Conservation (phyloP, 2,329 filamentous ascomycete genomes). For the Pseudocercospora pini-densiflorae region DNA sequence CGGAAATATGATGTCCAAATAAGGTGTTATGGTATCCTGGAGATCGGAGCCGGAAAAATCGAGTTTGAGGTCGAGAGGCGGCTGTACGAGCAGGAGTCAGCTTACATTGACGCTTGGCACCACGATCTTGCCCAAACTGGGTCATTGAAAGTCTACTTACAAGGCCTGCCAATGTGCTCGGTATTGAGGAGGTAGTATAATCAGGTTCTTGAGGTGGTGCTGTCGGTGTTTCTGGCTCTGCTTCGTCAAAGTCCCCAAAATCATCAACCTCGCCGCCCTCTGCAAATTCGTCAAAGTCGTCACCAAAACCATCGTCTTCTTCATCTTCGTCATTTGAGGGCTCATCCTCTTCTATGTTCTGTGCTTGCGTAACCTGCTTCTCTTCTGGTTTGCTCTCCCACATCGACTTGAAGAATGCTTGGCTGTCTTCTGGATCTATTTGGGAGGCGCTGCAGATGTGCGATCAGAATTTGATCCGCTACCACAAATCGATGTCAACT, state of each 20-base stretch:
- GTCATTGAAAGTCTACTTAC: slow-evolving; percentile 48
- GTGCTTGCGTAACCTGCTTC: slow-evolving; percentile 19
- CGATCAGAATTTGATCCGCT: slow-evolving; percentile 10
- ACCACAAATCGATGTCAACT: slow-evolving; percentile 25
- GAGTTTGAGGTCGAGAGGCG: slow-evolving; percentile 33
- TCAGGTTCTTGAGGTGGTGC: slow-evolving; percentile 26
- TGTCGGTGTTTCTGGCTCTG: slow-evolving; percentile 39
- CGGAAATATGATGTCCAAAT: slow-evolving; percentile 69
- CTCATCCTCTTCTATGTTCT: slow-evolving; percentile 19
- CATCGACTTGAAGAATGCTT: slow-evolving; percentile 40
- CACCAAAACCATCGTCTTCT: slow-evolving; percentile 71
- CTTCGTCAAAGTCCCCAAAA: slow-evolving; percentile 58
- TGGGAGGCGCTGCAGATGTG: slow-evolving; percentile 40
- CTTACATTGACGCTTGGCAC: not conserved
- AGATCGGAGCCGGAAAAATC: slow-evolving; percentile 60
- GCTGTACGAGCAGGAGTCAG: slow-evolving; percentile 37
- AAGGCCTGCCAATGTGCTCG: slow-evolving; percentile 50
- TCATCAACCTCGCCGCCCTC: slow-evolving; percentile 54
- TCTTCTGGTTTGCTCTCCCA: slow-evolving; percentile 35
- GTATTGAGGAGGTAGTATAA: slow-evolving; percentile 38
- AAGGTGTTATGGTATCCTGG: slow-evolving; percentile 63
- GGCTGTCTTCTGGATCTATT: slow-evolving; percentile 35
- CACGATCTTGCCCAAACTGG: not conserved
- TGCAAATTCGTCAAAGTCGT: slow-evolving; percentile 71
- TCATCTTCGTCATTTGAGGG: slow-evolving; percentile 61